Evolutionary conservation across 2,329 filamentous ascomycete species (phyloP).

Genomic region (Botryotinia narcissicola): DNA sequence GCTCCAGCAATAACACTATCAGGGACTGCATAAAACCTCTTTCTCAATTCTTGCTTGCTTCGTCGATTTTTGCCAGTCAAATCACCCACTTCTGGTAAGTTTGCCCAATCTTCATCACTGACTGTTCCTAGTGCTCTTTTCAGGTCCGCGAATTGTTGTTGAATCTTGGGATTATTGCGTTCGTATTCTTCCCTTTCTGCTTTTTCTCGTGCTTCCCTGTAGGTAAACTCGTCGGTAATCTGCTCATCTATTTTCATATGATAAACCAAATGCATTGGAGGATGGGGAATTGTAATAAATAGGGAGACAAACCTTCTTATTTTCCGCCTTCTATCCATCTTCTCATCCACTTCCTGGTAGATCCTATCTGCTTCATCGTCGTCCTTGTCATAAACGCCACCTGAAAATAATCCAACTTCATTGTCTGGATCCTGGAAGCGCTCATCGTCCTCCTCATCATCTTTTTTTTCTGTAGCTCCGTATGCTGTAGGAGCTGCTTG

Average conservation of each 20-base stretch:
- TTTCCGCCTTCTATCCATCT: slow-evolving; percentile 88
- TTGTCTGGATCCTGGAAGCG: slow-evolving; percentile 96
- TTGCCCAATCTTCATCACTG: slow-evolving; percentile 95
- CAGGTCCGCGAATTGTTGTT: slow-evolving; percentile 94
- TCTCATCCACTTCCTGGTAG: slow-evolving; percentile 93
- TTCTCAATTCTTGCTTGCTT: slow-evolving; percentile 75
- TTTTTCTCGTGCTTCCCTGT: slow-evolving; percentile 90
- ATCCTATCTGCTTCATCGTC: slow-evolving; percentile 97
- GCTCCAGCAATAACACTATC: slow-evolving; percentile 92
- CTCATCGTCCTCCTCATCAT: slow-evolving; percentile 71
- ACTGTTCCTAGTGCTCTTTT: slow-evolving; percentile 87
- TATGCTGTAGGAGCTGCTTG: slow-evolving; percentile 70
- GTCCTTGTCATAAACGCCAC: slow-evolving; percentile 93
- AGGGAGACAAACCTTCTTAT: slow-evolving; percentile 72
- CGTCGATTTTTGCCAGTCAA: slow-evolving; percentile 91
- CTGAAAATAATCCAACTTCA: slow-evolving; percentile 91
- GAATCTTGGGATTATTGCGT: slow-evolving; percentile 95
- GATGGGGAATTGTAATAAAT: slow-evolving; percentile 30
- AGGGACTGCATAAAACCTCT: slow-evolving; percentile 92
- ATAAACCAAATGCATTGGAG: slow-evolving; percentile 61
- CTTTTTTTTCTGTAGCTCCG: slow-evolving; percentile 55
- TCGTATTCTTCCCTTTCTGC: slow-evolving; percentile 94
- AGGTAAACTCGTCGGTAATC: slow-evolving; percentile 70
- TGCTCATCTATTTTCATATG: slow-evolving; percentile 64
- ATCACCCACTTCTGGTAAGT: slow-evolving; percentile 91